A percentile compares a stretch with the other conserved stretches of the same genome.
These are phyloP conservation scores for Oryza longistaminata DNA, from an alignment of 176 grass and related monocot genomes.

Conservation along the genomic window DNA sequence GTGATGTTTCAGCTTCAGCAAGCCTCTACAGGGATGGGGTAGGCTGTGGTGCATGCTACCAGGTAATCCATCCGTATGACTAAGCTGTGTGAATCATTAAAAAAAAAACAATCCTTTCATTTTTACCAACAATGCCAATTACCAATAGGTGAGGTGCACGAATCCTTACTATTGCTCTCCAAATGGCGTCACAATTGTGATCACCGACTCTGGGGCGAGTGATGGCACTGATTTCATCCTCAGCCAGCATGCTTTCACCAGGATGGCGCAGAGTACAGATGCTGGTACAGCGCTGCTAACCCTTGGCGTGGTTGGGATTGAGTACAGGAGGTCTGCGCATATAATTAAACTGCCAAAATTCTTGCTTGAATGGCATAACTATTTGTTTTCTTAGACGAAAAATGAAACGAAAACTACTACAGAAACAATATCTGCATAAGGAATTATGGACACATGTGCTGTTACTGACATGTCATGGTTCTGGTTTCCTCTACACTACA, in stretches of 20 bases:
- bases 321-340: constrained; percentile 48
- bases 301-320: constrained; percentile 43
- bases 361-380: neutral
- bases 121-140: neutral
- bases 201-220: constrained; percentile 39
- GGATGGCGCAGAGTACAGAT: constrained; percentile 49
- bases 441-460: neutral
- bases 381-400: constrained; percentile 11
- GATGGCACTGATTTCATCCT: constrained; percentile 59
- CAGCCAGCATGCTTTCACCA: constrained; percentile 48
- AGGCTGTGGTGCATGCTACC: constrained; percentile 72
- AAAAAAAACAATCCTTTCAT: neutral
- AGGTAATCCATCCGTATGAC: constrained; percentile 35
- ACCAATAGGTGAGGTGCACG: constrained; percentile 51
- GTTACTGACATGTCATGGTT: neutral
- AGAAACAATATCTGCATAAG: neutral
- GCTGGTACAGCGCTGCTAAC: constrained; percentile 47
- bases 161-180: constrained; percentile 45
- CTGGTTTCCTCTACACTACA: constrained; percentile 22
- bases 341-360: neutral
- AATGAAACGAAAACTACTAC: neutral
- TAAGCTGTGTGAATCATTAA: neutral
- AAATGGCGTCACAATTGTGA: constrained; percentile 47
- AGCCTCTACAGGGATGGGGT: constrained; percentile 75
- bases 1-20: constrained; percentile 57